These are phyloP conservation scores for Raffaelea deltoideospora DNA, from an alignment of 2,329 filamentous ascomycete species.

Conservation along the genomic window DNA sequence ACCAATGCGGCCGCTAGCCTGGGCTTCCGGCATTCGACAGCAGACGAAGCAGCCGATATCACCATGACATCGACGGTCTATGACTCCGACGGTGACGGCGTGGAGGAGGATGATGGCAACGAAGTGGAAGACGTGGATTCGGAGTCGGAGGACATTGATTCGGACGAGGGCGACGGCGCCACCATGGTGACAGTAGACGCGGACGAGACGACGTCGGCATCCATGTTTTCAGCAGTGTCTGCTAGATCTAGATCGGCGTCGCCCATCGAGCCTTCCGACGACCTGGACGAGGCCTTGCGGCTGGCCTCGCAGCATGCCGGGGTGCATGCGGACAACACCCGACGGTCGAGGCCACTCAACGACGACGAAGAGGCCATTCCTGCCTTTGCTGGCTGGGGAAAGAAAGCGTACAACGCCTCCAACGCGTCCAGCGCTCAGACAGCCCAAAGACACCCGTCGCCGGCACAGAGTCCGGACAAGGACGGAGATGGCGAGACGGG, in stretches of 20 bases:
- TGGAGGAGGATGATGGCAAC: conserved; percentile 37
- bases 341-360: conserved; percentile 46
- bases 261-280: conserved; percentile 52
- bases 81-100: conserved; percentile 46
- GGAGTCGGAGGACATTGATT: conserved; percentile 32
- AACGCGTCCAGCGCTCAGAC: conserved; percentile 10
- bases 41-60: conserved; percentile 27
- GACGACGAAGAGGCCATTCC: conserved; percentile 57
- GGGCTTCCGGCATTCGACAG: conserved; percentile 27
- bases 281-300: conserved; percentile 62
- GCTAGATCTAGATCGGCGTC: conserved; percentile 32
- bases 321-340: conserved; percentile 7
- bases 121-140: conserved; percentile 37
- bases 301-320: conserved; percentile 63
- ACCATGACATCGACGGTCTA: conserved; percentile 65
- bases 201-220: conserved; percentile 60
- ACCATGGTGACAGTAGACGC: conserved; percentile 73
- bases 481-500: conserved; percentile 31
- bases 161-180: conserved; percentile 53
- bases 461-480: conserved; percentile 12
- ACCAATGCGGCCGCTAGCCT: conserved; percentile 18
- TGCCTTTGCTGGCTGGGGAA: conserved; percentile 58
- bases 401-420: conserved; percentile 27
- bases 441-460: conserved; percentile 4
- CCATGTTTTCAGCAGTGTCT: conserved; percentile 38